A percentile compares a stretch with the other conserved stretches of the same genome.
These are phyloP conservation scores for Celoporthe dispersa DNA, from an alignment of 2,329 filamentous ascomycete genomes.

Conservation along the genomic window DNA sequence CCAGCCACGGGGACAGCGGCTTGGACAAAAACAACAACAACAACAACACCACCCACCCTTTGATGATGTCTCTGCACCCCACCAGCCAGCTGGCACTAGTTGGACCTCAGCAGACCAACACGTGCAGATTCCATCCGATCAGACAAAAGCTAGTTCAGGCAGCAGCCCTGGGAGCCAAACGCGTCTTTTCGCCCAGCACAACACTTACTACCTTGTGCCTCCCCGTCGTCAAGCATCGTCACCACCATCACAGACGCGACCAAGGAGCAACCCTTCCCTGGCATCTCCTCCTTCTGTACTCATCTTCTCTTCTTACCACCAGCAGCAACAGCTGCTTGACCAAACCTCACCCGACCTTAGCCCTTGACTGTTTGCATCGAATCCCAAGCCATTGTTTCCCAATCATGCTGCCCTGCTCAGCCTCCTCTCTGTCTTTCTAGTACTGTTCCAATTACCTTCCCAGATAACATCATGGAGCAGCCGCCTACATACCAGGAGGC, in stretches of 20 bases:
- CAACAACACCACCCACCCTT: background rate
- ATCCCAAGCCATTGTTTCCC: too few species aligned
- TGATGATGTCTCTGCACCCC: background rate
- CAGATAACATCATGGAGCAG: constrained; percentile 32
- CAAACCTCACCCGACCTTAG: background rate
- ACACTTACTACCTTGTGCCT: too few species aligned
- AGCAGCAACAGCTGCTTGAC: background rate
- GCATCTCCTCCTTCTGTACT: background rate
- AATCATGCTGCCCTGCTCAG: background rate
- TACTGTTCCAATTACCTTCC: too few species aligned
- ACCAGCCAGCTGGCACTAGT: background rate
- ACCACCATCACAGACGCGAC: too few species aligned
- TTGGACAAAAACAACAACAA: background rate
- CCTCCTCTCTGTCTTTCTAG: background rate
- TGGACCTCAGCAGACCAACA: background rate
- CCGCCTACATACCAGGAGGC: constrained; percentile 62
- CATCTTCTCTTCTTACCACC: background rate
- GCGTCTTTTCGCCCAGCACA: background rate
- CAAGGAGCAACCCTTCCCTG: too few species aligned
- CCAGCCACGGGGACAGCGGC: background rate
- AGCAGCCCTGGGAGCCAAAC: background rate
- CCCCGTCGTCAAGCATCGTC: too few species aligned
- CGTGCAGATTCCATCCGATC: background rate
- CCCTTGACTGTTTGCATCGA: background rate
- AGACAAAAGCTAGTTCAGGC: background rate